Conservation (phyloP, 129 eudicot species). For the Lonicera japonica region DNA sequence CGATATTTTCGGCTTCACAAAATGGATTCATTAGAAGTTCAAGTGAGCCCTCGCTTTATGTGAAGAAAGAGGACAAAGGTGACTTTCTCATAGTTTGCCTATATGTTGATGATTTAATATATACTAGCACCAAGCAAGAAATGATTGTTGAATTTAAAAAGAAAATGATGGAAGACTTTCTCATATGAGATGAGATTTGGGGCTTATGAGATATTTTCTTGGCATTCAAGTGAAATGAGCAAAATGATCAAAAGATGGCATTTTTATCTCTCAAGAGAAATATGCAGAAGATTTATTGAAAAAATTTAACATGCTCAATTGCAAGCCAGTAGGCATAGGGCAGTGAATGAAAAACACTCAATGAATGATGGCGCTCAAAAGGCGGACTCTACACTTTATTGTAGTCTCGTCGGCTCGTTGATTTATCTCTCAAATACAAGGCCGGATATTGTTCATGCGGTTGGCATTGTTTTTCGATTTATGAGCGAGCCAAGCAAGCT, state of each 20-base stretch:
- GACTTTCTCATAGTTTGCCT: neutral
- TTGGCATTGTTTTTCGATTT: too few relatives aligned
- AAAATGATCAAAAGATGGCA: too few relatives aligned
- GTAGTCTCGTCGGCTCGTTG: neutral
- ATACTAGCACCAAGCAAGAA: too few relatives aligned
- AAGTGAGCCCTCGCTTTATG: conserved; percentile 12
- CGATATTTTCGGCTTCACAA: conserved; percentile 3
- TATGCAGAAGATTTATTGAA: neutral
- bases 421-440: too few relatives aligned
- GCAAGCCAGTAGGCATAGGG: neutral
- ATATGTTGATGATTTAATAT: conserved; percentile 23
- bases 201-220: too few relatives aligned
- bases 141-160: neutral
- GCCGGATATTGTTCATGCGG: too few relatives aligned
- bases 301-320: neutral
- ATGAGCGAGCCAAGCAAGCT: too few relatives aligned
- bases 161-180: neutral
- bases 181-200: conserved; percentile 12
- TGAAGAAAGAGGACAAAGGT: neutral
- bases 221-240: too few relatives aligned
- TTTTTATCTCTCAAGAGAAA: too few relatives aligned
- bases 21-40: neutral
- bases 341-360: neutral
- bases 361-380: neutral
- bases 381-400: neutral